Evolutionary conservation across 179 eudicot genomes (phyloP).

Genomic region (Beta corolliflora): DNA sequence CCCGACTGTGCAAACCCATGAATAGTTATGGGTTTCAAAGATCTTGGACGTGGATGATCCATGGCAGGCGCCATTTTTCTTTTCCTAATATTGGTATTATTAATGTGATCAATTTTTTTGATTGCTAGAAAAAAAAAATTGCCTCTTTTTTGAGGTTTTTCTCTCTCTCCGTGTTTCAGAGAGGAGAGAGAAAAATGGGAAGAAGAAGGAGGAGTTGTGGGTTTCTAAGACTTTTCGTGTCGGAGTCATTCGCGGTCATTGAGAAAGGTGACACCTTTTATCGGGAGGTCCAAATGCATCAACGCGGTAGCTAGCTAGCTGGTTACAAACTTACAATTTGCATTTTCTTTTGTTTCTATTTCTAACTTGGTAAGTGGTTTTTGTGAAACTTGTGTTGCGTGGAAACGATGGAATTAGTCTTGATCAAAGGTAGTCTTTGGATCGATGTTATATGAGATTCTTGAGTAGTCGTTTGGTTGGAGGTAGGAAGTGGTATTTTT

Average conservation of each 20-base stretch:
- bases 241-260: conserved; percentile 10
- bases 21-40: conserved; percentile 61
- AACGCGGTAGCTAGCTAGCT: background rate
- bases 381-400: no score
- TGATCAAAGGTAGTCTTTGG: no score
- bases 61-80: conserved; percentile 56
- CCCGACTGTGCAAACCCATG: conserved; percentile 88
- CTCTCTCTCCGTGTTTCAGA: conserved; percentile 4
- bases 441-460: no score
- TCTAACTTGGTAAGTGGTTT: no score
- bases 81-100: background rate
- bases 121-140: background rate
- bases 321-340: no score
- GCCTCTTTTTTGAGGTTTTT: conserved; percentile 1
- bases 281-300: conserved; percentile 8
- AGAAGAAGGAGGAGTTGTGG: no score
- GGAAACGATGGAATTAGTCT: no score
- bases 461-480: no score
- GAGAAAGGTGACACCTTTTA: background rate
- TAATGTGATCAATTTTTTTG: background rate
- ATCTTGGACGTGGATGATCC: conserved; percentile 58
- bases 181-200: background rate
- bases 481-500: no score
- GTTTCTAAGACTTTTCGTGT: background rate
- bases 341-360: no score